Conservation (phyloP, 768 basidiomycete species). For the Gelatoporia subvermispora region DNA sequence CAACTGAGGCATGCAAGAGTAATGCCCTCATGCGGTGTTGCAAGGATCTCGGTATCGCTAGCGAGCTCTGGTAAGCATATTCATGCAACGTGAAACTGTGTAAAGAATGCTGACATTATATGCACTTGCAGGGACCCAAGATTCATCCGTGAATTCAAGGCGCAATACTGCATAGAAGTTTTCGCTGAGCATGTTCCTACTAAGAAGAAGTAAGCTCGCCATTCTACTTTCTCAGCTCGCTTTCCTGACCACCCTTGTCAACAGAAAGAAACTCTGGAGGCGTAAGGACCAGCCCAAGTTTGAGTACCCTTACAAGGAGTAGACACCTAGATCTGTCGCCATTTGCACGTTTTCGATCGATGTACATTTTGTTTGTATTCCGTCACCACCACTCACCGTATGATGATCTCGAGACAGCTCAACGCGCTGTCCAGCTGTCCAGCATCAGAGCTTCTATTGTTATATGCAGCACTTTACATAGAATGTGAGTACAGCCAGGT, state of each 20-base stretch:
- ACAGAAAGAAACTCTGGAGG: slow-evolving; percentile 88
- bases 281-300: slow-evolving; percentile 84
- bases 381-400: no score
- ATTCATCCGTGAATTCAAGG: slow-evolving; percentile 92
- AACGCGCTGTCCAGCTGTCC: no score
- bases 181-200: slow-evolving; percentile 79
- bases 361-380: no score
- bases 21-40: slow-evolving; percentile 97
- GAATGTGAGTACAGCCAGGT: no score
- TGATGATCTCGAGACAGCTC: no score
- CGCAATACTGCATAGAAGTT: slow-evolving; percentile 76
- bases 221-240: background rate
- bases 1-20: slow-evolving; percentile 92
- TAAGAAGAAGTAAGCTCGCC: slow-evolving; percentile 78
- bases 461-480: no score
- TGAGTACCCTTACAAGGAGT: slow-evolving; percentile 84
- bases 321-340: background rate
- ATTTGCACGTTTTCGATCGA: no score
- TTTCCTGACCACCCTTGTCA: slow-evolving; percentile 2
- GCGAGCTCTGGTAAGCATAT: slow-evolving; percentile 84
- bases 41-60: slow-evolving; percentile 93
- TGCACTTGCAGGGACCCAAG: slow-evolving; percentile 73
- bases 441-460: no score
- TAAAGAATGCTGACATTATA: background rate
- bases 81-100: background rate